Conservation (phyloP, 345 rosid genomes). For the Lepidium didymum region DNA sequence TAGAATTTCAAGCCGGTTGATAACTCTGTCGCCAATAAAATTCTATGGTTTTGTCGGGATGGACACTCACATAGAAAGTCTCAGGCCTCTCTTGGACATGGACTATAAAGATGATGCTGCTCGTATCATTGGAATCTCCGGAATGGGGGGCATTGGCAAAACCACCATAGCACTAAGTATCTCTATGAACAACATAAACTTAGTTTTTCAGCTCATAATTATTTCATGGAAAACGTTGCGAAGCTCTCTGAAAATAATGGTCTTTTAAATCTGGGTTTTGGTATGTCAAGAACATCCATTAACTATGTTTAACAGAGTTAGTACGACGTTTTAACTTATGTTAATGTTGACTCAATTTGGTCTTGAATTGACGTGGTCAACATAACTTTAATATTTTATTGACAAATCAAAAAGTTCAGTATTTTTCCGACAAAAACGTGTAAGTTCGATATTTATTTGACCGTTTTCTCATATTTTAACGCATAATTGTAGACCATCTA, state of each 20-base stretch:
- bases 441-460: too few relatives aligned
- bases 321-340: too few relatives aligned
- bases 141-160: constrained; percentile 23
- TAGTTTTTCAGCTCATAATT: background rate
- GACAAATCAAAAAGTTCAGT: too few relatives aligned
- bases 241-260: background rate
- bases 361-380: too few relatives aligned
- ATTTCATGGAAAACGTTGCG: background rate
- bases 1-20: background rate
- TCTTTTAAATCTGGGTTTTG: background rate
- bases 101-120: background rate
- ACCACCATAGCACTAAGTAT: constrained; percentile 6
- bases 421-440: too few relatives aligned
- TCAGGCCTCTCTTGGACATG: background rate
- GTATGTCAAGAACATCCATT: too few relatives aligned
- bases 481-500: too few relatives aligned
- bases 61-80: background rate
- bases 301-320: too few relatives aligned
- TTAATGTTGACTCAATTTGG: too few relatives aligned
- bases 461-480: too few relatives aligned
- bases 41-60: background rate
- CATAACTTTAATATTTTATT: too few relatives aligned
- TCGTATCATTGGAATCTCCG: constrained; percentile 6
- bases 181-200: background rate
- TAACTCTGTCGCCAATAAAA: background rate